These are phyloP conservation scores for Acanthamoeba culbertsoni DNA, from an alignment of 208 protist genomes.

Conservation along the genomic window DNA sequence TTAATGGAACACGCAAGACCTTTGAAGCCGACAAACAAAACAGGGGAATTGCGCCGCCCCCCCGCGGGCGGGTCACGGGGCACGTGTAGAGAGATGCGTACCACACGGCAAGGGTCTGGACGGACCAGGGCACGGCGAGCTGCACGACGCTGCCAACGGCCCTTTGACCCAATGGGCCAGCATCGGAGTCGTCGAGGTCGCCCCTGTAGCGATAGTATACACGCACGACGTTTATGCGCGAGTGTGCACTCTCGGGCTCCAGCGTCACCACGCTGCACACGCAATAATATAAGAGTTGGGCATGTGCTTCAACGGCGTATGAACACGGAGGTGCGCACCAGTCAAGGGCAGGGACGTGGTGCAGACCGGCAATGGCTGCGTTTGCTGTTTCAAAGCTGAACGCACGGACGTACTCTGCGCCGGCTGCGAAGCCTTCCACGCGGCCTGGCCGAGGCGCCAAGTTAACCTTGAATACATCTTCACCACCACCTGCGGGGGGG, in stretches of 20 bases:
- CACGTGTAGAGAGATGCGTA: too few relatives aligned
- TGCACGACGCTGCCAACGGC: not conserved
- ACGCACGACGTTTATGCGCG: conserved; percentile 32
- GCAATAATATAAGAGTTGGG: too few relatives aligned
- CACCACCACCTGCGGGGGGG: not conserved
- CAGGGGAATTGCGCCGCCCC: not conserved
- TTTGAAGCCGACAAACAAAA: not conserved
- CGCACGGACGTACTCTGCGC: not conserved
- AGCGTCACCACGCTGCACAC: conserved; percentile 52
- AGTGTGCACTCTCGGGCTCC: conserved; percentile 11
- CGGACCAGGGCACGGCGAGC: conserved; percentile 18
- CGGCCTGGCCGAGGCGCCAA: not conserved
- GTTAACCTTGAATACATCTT: not conserved
- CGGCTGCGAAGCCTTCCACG: not conserved
- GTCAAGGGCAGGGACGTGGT: not conserved
- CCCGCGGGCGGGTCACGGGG: not conserved
- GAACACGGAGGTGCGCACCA: not conserved
- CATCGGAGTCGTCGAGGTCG: not conserved
- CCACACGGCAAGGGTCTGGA: not conserved
- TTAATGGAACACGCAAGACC: not conserved
- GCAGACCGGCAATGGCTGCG: not conserved
- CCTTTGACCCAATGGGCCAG: not conserved
- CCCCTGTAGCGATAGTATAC: not conserved
- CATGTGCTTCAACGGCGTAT: too few relatives aligned
- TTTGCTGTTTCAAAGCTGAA: conserved; percentile 1